These are phyloP conservation scores for Xylaria sp. DNA, from an alignment of 2,329 filamentous ascomycete species.

Conservation along the genomic window DNA sequence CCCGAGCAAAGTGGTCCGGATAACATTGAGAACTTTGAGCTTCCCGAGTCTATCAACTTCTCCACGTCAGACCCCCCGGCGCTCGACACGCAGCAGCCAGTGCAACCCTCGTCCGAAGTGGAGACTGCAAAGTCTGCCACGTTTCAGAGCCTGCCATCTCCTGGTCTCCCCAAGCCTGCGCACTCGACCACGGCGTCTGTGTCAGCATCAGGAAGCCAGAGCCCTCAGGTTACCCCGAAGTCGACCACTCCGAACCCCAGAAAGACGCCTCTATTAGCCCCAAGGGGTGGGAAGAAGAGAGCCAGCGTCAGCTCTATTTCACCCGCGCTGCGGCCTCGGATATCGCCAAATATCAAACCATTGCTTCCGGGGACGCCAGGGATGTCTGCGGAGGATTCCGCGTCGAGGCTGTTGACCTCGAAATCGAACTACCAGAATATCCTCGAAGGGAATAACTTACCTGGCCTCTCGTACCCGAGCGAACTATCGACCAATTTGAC, in stretches of 20 bases:
- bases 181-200: conserved; percentile 50
- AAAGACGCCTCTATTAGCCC: conserved; percentile 59
- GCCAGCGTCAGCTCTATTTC: conserved; percentile 74
- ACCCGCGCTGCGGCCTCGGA: conserved; percentile 82
- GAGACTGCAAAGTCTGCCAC: conserved; percentile 53
- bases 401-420: conserved; percentile 78
- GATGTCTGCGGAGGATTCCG: conserved; percentile 59
- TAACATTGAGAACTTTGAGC: conserved; percentile 60
- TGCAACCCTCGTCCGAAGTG: conserved; percentile 44
- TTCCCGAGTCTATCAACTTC: conserved; percentile 71
- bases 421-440: conserved; percentile 99
- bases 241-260: conserved; percentile 45
- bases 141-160: conserved; percentile 54
- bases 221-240: conserved; percentile 64
- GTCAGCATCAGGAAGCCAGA: conserved; percentile 62
- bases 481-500: conserved; percentile 91
- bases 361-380: conserved; percentile 67
- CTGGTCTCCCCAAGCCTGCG: conserved; percentile 46
- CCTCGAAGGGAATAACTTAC: conserved; percentile 86
- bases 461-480: conserved; percentile 87
- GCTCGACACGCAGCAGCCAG: conserved; percentile 55
- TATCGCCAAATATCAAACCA: conserved; percentile 94
- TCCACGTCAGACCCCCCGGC: conserved; percentile 50
- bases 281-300: conserved; percentile 68
- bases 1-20: conserved; percentile 51